Percentiles rank a stretch among this genome's conserved stretches.
Evolutionary conservation across 2,329 filamentous ascomycete genomes (phyloP).

Genomic region (Ophiostoma novo-ulmi): DNA sequence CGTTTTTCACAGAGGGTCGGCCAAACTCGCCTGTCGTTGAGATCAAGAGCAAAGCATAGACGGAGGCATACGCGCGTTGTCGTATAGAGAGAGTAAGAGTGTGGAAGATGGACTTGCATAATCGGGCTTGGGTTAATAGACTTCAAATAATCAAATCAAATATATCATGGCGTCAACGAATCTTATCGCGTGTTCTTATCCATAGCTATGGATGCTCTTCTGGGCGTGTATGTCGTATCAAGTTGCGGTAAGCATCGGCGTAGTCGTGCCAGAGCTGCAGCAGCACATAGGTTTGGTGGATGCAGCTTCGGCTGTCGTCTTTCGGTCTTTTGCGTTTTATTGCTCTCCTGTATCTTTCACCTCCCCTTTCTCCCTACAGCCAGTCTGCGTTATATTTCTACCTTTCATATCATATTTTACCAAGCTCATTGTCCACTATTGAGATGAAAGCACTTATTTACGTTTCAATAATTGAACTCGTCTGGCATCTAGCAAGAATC

Average conservation of each 20-base stretch:
- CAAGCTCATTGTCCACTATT: too few relatives aligned
- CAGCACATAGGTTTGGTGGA: not conserved
- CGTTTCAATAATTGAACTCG: too few relatives aligned
- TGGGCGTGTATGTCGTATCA: not conserved
- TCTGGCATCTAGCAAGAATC: too few relatives aligned
- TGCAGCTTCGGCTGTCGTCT: too few relatives aligned
- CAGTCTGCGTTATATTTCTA: too few relatives aligned
- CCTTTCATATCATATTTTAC: too few relatives aligned
- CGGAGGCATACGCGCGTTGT: not conserved
- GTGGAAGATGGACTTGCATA: not conserved
- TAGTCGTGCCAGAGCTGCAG: not conserved
- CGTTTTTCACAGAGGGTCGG: conserved; percentile 18
- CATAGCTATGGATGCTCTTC: not conserved
- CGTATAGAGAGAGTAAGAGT: not conserved
- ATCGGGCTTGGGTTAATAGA: conserved; percentile 1
- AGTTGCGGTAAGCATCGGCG: not conserved
- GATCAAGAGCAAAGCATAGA: not conserved
- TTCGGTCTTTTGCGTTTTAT: too few relatives aligned
- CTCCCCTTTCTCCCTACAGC: too few relatives aligned
- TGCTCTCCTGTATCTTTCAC: too few relatives aligned
- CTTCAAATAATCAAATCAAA: not conserved
- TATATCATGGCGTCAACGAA: not conserved
- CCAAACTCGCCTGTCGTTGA: conserved; percentile 24
- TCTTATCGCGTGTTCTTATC: not conserved
- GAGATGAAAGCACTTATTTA: too few relatives aligned